These are phyloP conservation scores for Lentinula raphanica DNA, from an alignment of 768 basidiomycete genomes.

Conservation along the genomic window DNA sequence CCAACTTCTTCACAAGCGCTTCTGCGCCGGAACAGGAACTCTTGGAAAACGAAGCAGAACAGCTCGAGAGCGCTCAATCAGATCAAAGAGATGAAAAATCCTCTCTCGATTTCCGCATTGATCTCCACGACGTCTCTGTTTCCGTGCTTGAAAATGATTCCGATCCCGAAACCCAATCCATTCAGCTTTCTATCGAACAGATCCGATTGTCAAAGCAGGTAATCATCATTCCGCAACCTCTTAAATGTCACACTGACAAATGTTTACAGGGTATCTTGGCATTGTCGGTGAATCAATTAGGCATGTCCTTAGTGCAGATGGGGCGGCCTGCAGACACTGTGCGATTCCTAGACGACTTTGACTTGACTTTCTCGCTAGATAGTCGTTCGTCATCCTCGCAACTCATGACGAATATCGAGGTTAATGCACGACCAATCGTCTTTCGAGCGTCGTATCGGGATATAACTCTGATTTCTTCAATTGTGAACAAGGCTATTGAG, in stretches of 20 bases:
- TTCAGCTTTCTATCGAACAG: conserved; percentile 78
- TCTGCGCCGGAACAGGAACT: conserved; percentile 23
- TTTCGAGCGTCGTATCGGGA: conserved; percentile 96
- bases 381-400: conserved; percentile 66
- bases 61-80: conserved; percentile 5
- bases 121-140: conserved; percentile 86
- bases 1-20: conserved; percentile 74
- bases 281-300: conserved; percentile 71
- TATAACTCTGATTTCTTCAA: conserved; percentile 80
- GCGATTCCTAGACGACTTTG: conserved; percentile 89
- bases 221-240: not conserved
- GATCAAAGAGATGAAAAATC: conserved; percentile 15
- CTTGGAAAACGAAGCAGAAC: conserved; percentile 5
- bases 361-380: conserved; percentile 83
- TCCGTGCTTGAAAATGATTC: conserved; percentile 83
- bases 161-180: conserved; percentile 75
- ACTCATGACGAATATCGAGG: conserved; percentile 77
- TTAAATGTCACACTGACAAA: not conserved
- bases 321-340: conserved; percentile 76
- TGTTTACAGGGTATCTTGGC: conserved; percentile 68
- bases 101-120: conserved; percentile 64
- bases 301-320: conserved; percentile 94
- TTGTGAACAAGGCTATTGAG: conserved; percentile 81
- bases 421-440: conserved; percentile 76
- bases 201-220: conserved; percentile 91